A percentile compares a stretch with the other conserved stretches of the same genome.
phyloP scores from a whole-genome alignment of 2,329 filamentous ascomycete genomes.

The Ophiostoma sp. region DNA sequence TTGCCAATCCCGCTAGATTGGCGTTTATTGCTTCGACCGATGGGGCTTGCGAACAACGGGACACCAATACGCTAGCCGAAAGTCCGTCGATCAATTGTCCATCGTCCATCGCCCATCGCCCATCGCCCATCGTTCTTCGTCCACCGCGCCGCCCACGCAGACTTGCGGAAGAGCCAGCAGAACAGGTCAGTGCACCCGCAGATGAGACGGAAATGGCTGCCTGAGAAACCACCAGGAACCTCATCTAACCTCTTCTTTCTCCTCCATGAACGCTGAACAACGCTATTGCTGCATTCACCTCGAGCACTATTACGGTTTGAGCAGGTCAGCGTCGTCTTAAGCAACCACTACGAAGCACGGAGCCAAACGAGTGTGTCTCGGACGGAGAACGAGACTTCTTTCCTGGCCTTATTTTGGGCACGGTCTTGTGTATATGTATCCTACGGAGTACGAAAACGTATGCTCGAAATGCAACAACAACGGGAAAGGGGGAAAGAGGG shows the following conservation, averaged over 20 bases:
- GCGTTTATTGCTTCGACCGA: not conserved
- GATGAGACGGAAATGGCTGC: not conserved
- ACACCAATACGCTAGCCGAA: not conserved
- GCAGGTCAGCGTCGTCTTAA: not conserved
- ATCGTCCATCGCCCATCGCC: too few relatives aligned
- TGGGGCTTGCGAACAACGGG: conserved; percentile 1
- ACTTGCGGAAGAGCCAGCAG: not conserved
- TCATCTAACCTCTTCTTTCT: not conserved
- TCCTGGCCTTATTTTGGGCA: not conserved
- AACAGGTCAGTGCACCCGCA: not conserved
- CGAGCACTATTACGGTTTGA: not conserved
- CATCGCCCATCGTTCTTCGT: too few relatives aligned
- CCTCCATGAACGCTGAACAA: not conserved
- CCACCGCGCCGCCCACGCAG: not conserved
- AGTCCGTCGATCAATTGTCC: not conserved
- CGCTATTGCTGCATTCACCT: not conserved
- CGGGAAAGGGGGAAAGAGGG: not conserved
- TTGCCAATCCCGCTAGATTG: not conserved
- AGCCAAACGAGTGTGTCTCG: not conserved
- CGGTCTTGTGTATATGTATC: not conserved
- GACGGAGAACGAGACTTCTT: not conserved
- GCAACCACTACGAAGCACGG: conserved; percentile 1
- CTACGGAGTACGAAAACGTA: not conserved
- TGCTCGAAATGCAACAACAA: not conserved
- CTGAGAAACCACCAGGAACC: not conserved